Conservation (phyloP, 2,329 filamentous ascomycete species). For the Metarhizium guizhouense region DNA sequence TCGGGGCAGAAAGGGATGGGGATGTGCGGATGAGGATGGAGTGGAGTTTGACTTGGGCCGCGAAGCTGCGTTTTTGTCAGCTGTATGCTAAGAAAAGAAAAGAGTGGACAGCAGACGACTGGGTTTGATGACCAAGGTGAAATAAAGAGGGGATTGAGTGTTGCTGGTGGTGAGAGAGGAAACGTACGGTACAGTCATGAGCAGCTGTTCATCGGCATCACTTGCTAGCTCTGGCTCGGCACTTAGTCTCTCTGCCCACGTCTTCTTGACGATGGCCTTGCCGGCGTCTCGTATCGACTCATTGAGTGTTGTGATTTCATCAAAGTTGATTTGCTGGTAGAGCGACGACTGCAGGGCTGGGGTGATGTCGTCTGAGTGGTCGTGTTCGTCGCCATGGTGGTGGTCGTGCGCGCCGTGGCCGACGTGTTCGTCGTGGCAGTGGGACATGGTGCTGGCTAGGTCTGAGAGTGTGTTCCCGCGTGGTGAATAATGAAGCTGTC, state of each 20-base stretch:
- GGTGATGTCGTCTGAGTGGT: slow-evolving; percentile 86
- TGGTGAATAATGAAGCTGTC: neutral
- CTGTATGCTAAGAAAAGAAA: neutral
- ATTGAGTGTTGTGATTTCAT: slow-evolving; percentile 76
- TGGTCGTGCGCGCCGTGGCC: slow-evolving; percentile 41
- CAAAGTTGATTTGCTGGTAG: slow-evolving; percentile 88
- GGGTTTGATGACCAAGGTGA: no score
- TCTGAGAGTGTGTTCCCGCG: neutral
- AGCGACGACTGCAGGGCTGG: slow-evolving; percentile 85
- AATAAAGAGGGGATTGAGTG: neutral
- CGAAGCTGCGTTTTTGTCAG: slow-evolving; percentile 53
- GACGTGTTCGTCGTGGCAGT: slow-evolving; percentile 43
- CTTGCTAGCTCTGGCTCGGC: slow-evolving; percentile 69
- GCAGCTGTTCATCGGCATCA: slow-evolving; percentile 85
- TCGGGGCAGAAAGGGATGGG: slow-evolving; percentile 59
- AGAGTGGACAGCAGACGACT: neutral
- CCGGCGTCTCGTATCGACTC: slow-evolving; percentile 63
- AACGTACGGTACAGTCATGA: slow-evolving; percentile 81
- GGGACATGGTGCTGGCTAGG: slow-evolving; percentile 23
- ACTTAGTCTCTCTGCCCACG: slow-evolving; percentile 73
- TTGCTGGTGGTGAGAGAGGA: neutral
- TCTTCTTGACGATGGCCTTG: slow-evolving; percentile 73
- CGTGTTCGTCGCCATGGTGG: slow-evolving; percentile 54
- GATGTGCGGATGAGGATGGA: slow-evolving; percentile 79
- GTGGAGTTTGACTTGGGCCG: slow-evolving; percentile 87